phyloP scores from a whole-genome alignment of 805 yeast species.

The Nadsonia fulvescens region DNA sequence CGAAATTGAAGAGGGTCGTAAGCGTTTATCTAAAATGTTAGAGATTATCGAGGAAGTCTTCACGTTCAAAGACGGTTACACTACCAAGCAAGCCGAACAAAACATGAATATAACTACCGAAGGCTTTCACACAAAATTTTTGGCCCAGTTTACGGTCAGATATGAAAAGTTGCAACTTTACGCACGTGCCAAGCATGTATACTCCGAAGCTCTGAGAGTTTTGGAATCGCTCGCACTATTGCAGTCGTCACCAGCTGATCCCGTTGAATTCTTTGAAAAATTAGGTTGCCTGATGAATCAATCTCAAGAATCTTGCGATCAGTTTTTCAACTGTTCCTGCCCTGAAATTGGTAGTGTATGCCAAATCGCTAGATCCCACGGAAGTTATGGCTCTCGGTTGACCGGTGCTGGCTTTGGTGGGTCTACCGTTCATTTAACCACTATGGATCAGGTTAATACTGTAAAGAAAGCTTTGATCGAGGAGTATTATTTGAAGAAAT shows the following conservation, averaged over 20 bases:
- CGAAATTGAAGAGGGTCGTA: slow-evolving; percentile 24
- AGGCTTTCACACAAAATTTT: too few relatives aligned
- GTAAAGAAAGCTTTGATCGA: slow-evolving; percentile 27
- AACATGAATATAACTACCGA: too few relatives aligned
- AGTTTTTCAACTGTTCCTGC: slow-evolving; percentile 35
- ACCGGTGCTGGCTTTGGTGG: slow-evolving; percentile 78
- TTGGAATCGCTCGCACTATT: slow-evolving; percentile 29
- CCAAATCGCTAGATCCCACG: slow-evolving; percentile 32
- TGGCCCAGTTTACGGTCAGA: slow-evolving; percentile 38
- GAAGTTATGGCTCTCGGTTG: slow-evolving; percentile 49
- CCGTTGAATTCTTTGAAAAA: slow-evolving; percentile 20
- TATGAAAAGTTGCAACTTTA: slow-evolving; percentile 37
- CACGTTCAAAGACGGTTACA: slow-evolving; percentile 27
- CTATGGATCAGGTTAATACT: slow-evolving; percentile 22
- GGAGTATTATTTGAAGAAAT: too few relatives aligned
- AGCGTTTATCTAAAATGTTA: slow-evolving; percentile 25
- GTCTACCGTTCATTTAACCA: slow-evolving; percentile 45
- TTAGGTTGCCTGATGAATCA: slow-evolving; percentile 42
- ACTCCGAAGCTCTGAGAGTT: slow-evolving; percentile 41
- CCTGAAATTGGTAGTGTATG: slow-evolving; percentile 36
- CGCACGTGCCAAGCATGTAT: slow-evolving; percentile 45
- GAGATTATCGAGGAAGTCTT: slow-evolving; percentile 27
- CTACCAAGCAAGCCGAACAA: too few relatives aligned
- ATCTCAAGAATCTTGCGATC: slow-evolving; percentile 36
- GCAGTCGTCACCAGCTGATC: slow-evolving; percentile 10